phyloP scores from a whole-genome alignment of 805 yeast genomes.

The Lipomyces orientalis region DNA sequence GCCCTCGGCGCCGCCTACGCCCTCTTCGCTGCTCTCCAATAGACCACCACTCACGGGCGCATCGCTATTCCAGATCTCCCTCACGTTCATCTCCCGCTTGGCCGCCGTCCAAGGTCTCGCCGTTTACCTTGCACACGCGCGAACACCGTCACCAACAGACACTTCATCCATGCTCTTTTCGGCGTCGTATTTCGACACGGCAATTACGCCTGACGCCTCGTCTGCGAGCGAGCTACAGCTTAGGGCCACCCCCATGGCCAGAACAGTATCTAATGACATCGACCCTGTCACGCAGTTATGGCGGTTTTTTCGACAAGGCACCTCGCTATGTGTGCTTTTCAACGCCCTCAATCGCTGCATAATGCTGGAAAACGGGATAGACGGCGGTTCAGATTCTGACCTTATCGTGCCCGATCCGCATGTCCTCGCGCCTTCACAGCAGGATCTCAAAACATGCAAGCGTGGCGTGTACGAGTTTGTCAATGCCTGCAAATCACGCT shows the following conservation, averaged over 20 bases:
- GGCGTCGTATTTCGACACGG: slow-evolving; percentile 58
- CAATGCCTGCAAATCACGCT: slow-evolving; percentile 78
- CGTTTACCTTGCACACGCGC: slow-evolving; percentile 29
- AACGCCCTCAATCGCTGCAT: slow-evolving; percentile 56
- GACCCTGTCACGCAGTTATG: slow-evolving; percentile 94
- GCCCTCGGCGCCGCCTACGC: slow-evolving; percentile 11
- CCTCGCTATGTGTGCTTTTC: slow-evolving; percentile 85
- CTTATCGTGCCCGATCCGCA: slow-evolving; percentile 24
- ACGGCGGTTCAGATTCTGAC: slow-evolving; percentile 3
- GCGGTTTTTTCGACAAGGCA: slow-evolving; percentile 88
- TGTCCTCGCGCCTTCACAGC: slow-evolving; percentile 63
- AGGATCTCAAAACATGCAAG: slow-evolving; percentile 83
- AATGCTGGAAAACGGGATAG: slow-evolving; percentile 51
- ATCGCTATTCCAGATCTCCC: slow-evolving; percentile 42
- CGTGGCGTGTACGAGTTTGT: slow-evolving; percentile 89
- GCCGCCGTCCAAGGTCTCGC: slow-evolving; percentile 38
- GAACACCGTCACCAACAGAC: slow-evolving; percentile 31
- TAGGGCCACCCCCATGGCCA: slow-evolving; percentile 44
- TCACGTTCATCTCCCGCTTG: slow-evolving; percentile 38
- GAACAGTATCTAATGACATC: slow-evolving; percentile 50
- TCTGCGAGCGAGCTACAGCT: slow-evolving; percentile 67
- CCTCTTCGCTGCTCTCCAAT: slow-evolving; percentile 30
- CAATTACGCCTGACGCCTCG: slow-evolving; percentile 60
- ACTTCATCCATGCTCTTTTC: slow-evolving; percentile 30
- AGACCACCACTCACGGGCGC: slow-evolving; percentile 34